Base-by-base conservation (phyloP, 495 filamentous ascomycete species). In the Viridothelium virens region DNA sequence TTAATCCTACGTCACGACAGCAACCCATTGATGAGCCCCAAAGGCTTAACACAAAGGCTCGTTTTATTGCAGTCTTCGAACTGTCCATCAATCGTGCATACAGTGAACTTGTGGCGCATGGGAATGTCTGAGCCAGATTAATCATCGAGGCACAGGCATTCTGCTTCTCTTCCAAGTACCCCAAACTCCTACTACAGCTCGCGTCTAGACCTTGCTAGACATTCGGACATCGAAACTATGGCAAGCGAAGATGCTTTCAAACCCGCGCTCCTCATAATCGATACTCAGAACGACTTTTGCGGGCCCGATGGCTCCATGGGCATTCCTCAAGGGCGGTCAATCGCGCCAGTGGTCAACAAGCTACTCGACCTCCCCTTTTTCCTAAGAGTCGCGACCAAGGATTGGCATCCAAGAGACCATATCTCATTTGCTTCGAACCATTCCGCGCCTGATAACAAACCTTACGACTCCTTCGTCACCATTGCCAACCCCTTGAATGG, bases 351-450 rank as follows among this genome's bases (percentile, higher is more conserved):
- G 2, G 85, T 97, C 77, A 97, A 97, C 80, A 67, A 74, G 38
- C 86, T 97, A 61, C 85, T 97, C 36, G 71, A 77, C 1, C 78
- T 89, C 37, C 88, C 91, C 2, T 92, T 96, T 74, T 77, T 79
- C 39, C 70, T 87, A 63, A 89, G 87, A 62, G 79, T 97, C 66
- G 90, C 91, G 61, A 96, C 92, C 34, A 87, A 91, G 72, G 94
- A 98, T 81, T 96, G 84, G 80, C 94, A 97, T 74, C 94, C 94
- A 0, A 66, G 68, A 5, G 74, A 89, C 72, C 94, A 97, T 78
- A 84, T 96, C 75, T 97, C 95, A 47, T 97, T 97, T 77, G 91
- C 90, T 34, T 78, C 78, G 44, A 94, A 92, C 77, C 91, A 97
- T 75, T 70, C 82, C 6, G 73, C 80, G 56, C 81, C 84, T 33